Evolutionary conservation across 2,329 filamentous ascomycete species (phyloP), one percentile per base, ranked within the genome.

Genomic region (Amylocarpus encephaloides): DNA sequence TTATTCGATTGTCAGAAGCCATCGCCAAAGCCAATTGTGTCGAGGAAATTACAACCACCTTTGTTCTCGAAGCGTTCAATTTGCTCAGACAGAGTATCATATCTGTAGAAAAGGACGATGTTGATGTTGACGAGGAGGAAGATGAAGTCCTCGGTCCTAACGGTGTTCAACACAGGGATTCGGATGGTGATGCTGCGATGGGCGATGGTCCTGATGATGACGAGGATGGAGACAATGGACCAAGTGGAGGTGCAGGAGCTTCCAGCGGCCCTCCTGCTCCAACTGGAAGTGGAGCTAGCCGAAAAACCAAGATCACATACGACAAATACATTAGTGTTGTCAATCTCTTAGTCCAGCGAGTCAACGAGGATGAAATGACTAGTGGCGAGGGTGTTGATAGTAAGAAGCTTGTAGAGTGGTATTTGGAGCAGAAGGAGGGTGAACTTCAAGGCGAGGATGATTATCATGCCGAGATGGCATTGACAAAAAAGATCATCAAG

Each of bases 1-100:
- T 98, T 78, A 97, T 98, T 59, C 89, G 93, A 57, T 74, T 98
- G 49, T 92, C 86, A 48, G 93, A 98, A 69, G 93, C 93, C n/a
- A 96, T 98, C 59, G 93, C 93, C 51, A 97, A 97, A 70, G 89
- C 90, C 51, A 97, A 95, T 66, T 98, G 93, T 66, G 89, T 95
- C 12, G 87, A 92, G 62, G 90, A 96, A 56, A 86, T 98, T 54
- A 83, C 83, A 0, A 78, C 86, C 1, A 79, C 80, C 0, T 95
- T 97, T 70, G 93, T 98, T 13, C 79, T 86, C 36, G 93, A 98
- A 70, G 93, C 92, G 0, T 97, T 86, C 68, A 89, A 93, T 61
- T 78, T 98, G 9, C 79, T 98, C 11, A 78, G 90, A 38, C 91
- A 96, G 70, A 93, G 87, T 68, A 98, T 98, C 67, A 96, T 98